Conservation (phyloP, 129 eudicot species). For the Kitagawia praeruptora region DNA sequence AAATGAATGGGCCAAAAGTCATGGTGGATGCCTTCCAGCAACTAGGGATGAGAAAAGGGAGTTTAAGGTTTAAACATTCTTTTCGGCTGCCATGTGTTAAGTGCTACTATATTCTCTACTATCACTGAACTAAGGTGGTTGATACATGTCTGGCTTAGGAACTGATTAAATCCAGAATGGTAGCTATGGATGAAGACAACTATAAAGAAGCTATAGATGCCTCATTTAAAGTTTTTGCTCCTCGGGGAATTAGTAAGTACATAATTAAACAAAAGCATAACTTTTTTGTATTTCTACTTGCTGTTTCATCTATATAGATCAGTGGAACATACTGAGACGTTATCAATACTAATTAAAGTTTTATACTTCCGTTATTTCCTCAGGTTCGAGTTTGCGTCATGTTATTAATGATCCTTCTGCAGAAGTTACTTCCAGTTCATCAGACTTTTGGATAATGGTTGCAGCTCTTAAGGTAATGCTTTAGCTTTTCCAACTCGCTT, state of each 20-base stretch:
- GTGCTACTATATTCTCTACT: background rate
- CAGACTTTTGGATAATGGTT: constrained; percentile 97
- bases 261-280: background rate
- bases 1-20: constrained; percentile 81
- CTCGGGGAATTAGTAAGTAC: constrained; percentile 83
- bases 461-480: constrained; percentile 78
- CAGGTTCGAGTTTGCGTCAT: constrained; percentile 66
- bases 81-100: constrained; percentile 5
- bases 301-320: background rate
- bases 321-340: background rate
- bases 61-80: constrained; percentile 56
- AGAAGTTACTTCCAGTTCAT: constrained; percentile 66
- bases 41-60: constrained; percentile 76
- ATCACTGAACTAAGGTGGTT: constrained; percentile 11
- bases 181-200: constrained; percentile 75
- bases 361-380: constrained; percentile 3
- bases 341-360: background rate
- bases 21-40: constrained; percentile 69
- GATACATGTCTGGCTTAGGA: constrained; percentile 38
- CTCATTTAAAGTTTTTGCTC: constrained; percentile 84
- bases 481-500: background rate
- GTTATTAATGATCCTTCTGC: constrained; percentile 66
- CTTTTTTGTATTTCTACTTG: background rate
- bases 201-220: constrained; percentile 95
- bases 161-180: constrained; percentile 54